Percentiles rank a stretch among this genome's conserved stretches.
Conservation (phyloP, 257 asterid species). For the Leonotis leonurus region DNA sequence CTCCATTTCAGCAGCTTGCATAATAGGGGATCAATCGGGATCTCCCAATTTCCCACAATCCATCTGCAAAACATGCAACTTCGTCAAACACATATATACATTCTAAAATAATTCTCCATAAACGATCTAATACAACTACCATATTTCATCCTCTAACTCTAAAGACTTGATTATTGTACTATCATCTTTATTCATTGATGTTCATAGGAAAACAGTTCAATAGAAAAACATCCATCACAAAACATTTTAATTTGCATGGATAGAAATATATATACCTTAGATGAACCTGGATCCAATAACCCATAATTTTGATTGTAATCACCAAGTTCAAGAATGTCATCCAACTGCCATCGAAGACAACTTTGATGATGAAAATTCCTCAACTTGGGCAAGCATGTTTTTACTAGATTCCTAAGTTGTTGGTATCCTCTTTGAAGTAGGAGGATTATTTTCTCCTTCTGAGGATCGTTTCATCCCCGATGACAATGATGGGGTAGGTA, state of each 20-base stretch:
- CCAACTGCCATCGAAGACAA: conserved; percentile 65
- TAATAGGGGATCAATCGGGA: conserved; percentile 40
- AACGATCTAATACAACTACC: no score
- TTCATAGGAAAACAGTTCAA: no score
- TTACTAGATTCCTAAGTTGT: conserved; percentile 31
- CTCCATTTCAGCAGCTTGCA: conserved; percentile 47
- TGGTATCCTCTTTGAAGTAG: conserved; percentile 24
- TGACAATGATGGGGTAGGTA: conserved; percentile 38
- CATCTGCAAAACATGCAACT: no score
- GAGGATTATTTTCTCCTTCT: no score
- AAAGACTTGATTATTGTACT: no score
- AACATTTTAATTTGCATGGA: no score
- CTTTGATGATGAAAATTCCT: conserved; percentile 30
- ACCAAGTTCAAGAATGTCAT: conserved; percentile 57
- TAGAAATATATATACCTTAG: conserved; percentile 69
- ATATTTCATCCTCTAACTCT: no score
- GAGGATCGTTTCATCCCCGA: conserved; percentile 30
- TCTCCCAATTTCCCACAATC: conserved; percentile 40
- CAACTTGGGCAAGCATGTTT: conserved; percentile 31
- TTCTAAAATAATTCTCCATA: no score
- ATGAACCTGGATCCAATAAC: conserved; percentile 49
- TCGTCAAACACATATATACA: no score
- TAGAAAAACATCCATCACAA: no score
- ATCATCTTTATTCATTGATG: no score
- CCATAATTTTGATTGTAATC: conserved; percentile 45